Percentiles rank a stretch among this genome's conserved stretches.
Conservation (phyloP, 1,284 basidiomycete genomes). For the Neotropicomus parvogracilis region DNA sequence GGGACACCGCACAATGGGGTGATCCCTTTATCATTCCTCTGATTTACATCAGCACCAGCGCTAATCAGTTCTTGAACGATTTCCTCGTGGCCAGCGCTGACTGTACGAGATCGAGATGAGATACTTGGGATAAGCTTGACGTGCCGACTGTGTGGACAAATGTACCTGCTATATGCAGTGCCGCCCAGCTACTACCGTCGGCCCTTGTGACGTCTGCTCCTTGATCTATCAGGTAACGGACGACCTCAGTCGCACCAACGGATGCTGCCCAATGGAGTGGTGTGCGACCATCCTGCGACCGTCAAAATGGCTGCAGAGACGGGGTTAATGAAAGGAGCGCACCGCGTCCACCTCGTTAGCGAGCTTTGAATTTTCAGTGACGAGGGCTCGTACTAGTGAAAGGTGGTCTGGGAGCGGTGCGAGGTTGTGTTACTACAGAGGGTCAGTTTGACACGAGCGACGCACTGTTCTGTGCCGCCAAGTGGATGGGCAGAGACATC, state of each 20-base stretch:
- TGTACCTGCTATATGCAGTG: conserved; percentile 84
- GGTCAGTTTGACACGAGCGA: conserved; percentile 1
- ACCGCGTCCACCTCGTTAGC: conserved; percentile 72
- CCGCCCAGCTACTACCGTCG: conserved; percentile 81
- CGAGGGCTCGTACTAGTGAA: conserved; percentile 66
- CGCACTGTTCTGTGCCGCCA: conserved; percentile 64
- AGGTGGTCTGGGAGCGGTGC: conserved; percentile 64
- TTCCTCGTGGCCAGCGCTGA: conserved; percentile 77
- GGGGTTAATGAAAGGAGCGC: conserved; percentile 18
- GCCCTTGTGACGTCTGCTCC: conserved; percentile 67
- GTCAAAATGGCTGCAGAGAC: conserved; percentile 2
- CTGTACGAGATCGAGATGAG: conserved; percentile 37
- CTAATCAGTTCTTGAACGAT: conserved; percentile 79
- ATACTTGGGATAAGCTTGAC: not conserved
- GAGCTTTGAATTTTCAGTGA: conserved; percentile 63
- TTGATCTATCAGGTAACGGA: conserved; percentile 69
- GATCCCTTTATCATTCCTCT: conserved; percentile 81
- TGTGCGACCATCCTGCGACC: conserved; percentile 76
- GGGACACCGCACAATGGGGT: conserved; percentile 69
- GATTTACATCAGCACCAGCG: conserved; percentile 81
- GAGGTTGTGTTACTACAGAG: not conserved
- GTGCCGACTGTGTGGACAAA: not conserved
- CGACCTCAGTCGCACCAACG: conserved; percentile 66
- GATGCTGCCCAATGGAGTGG: conserved; percentile 89
- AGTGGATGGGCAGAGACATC: conserved; percentile 43